Percentiles rank a stretch among this genome's conserved stretches.
Evolutionary conservation across 345 rosid genomes (phyloP).

Genomic region (Isatis tinctoria): DNA sequence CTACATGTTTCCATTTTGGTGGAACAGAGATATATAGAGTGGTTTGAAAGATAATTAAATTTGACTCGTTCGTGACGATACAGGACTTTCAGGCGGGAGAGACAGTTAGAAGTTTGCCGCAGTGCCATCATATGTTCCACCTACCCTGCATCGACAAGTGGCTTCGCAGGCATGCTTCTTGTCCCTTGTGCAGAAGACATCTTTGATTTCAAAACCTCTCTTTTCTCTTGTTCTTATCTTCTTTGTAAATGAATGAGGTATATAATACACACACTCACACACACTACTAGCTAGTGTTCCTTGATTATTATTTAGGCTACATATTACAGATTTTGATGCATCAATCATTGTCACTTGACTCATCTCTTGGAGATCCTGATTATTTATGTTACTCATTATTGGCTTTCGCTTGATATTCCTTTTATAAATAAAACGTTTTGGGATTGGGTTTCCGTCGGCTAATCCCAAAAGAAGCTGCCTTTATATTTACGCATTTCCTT

Average conservation of each 20-base stretch:
- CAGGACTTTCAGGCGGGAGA: conserved; percentile 97
- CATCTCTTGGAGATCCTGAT: conserved; percentile 12
- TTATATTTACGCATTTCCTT: neutral
- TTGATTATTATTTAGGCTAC: conserved; percentile 23
- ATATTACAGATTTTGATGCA: conserved; percentile 17
- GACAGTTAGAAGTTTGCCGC: conserved; percentile 88
- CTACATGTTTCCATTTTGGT: neutral
- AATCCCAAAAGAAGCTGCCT: neutral
- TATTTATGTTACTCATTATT: conserved; percentile 4
- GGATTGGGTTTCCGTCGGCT: neutral
- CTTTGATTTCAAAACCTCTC: conserved; percentile 40
- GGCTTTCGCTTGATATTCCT: neutral
- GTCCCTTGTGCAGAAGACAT: conserved; percentile 94
- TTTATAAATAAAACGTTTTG: neutral
- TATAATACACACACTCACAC: conserved; percentile 7
- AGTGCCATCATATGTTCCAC: conserved; percentile 97
- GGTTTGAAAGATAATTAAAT: conserved; percentile 4
- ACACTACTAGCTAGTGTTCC: neutral
- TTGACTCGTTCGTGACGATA: neutral
- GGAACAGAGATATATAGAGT: neutral
- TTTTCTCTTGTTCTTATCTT: neutral
- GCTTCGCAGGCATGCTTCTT: conserved; percentile 86
- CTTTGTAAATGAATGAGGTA: conserved; percentile 32
- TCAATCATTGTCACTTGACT: conserved; percentile 18
- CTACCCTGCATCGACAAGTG: conserved; percentile 95